Conservation (phyloP, 345 rosid species). For the Trapa bicornis region DNA sequence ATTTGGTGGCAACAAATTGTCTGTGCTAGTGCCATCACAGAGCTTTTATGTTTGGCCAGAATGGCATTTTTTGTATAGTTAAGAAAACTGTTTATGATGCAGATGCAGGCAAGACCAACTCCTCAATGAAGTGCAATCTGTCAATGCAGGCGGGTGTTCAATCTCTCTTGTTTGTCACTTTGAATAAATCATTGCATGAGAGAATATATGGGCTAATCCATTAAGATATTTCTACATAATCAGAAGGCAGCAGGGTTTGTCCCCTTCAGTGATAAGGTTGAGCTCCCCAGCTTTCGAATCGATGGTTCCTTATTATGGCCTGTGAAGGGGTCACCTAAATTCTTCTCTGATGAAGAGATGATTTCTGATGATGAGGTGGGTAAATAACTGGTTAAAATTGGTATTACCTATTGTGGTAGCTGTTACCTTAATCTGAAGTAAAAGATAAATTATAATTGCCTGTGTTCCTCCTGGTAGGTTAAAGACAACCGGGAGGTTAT, state of each 20-base stretch:
- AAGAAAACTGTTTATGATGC: background rate
- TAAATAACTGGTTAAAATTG: background rate
- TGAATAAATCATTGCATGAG: too few species aligned
- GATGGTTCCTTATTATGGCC: conserved; percentile 22
- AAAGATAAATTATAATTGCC: background rate
- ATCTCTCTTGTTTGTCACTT: background rate
- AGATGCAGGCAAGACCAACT: conserved; percentile 9
- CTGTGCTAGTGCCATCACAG: background rate
- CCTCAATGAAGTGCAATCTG: background rate
- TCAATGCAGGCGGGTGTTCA: conserved; percentile 8
- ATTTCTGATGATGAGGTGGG: conserved; percentile 35
- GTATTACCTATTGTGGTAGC: background rate
- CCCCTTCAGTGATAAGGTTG: conserved; percentile 39
- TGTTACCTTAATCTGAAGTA: background rate
- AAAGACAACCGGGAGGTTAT: background rate
- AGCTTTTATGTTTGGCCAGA: background rate
- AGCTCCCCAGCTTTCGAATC: conserved; percentile 39
- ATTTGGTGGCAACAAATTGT: background rate
- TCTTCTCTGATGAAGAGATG: conserved; percentile 20
- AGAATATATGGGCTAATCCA: background rate
- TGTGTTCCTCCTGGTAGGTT: background rate
- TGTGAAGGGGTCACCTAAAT: conserved; percentile 12
- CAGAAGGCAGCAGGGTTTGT: conserved; percentile 16
- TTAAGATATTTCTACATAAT: conserved; percentile 9
- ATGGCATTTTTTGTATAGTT: background rate